Conservation (phyloP, 2,329 filamentous ascomycete genomes). For the Exserohilum rostratum region DNA sequence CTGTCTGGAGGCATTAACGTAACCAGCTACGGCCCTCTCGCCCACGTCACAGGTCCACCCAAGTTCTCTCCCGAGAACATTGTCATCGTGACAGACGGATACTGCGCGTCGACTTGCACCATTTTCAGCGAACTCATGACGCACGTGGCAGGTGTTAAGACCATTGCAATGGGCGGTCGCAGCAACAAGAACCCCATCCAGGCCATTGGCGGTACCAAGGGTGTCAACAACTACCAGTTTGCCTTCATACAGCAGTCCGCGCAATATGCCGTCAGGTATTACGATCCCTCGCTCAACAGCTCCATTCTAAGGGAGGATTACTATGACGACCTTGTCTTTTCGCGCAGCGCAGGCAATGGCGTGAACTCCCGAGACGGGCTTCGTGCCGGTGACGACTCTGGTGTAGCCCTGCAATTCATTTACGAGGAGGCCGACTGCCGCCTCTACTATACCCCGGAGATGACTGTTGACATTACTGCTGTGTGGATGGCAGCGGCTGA, state of each 20-base stretch:
- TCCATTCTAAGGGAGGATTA: slow-evolving; percentile 37
- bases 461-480: slow-evolving; percentile 48
- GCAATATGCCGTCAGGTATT: slow-evolving; percentile 26
- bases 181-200: slow-evolving; percentile 57
- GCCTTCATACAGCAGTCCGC: slow-evolving; percentile 40
- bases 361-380: slow-evolving; percentile 48
- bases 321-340: slow-evolving; percentile 31
- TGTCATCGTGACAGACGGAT: slow-evolving; percentile 63
- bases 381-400: slow-evolving; percentile 36
- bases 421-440: slow-evolving; percentile 50
- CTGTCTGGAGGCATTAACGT: slow-evolving; percentile 46
- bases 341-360: slow-evolving; percentile 30
- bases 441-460: slow-evolving; percentile 50
- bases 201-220: slow-evolving; percentile 62
- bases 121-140: slow-evolving; percentile 63
- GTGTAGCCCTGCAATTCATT: slow-evolving; percentile 46
- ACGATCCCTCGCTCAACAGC: slow-evolving; percentile 31
- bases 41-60: slow-evolving; percentile 52
- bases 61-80: slow-evolving; percentile 62
- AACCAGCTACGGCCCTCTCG: slow-evolving; percentile 41
- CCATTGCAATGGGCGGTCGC: slow-evolving; percentile 59
- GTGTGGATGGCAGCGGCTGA: slow-evolving; percentile 50
- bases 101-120: slow-evolving; percentile 65
- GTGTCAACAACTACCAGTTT: slow-evolving; percentile 49
- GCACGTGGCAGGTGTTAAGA: slow-evolving; percentile 60